A percentile compares a stretch with the other conserved stretches of the same genome.
Conservation (phyloP, 2,329 filamentous ascomycete species). For the Cladosporium sp. region DNA sequence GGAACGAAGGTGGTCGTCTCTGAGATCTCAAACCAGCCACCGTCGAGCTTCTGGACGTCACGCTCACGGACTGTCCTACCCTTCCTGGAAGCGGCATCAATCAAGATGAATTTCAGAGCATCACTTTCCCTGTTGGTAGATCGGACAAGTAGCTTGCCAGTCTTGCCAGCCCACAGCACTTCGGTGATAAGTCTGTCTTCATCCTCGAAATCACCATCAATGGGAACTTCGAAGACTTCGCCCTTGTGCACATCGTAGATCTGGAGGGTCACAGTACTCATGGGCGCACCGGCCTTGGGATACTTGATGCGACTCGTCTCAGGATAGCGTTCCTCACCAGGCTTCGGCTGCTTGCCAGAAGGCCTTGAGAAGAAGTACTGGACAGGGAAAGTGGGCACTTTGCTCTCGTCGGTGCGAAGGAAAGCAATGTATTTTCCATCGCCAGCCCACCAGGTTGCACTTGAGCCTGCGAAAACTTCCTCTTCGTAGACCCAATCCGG, state of each 20-base stretch:
- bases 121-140: conserved; percentile 95
- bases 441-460: conserved; percentile 92
- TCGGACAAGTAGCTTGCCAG: conserved; percentile 77
- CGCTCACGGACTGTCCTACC: conserved; percentile 78
- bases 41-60: conserved; percentile 82
- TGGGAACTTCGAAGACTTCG: conserved; percentile 77
- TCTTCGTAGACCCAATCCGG: conserved; percentile 97
- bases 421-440: conserved; percentile 90
- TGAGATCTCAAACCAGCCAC: conserved; percentile 95
- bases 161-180: conserved; percentile 80
- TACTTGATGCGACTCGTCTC: conserved; percentile 94
- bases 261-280: conserved; percentile 82
- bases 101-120: conserved; percentile 79
- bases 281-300: conserved; percentile 91
- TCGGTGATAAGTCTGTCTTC: conserved; percentile 89
- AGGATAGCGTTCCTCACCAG: conserved; percentile 84
- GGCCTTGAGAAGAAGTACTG: conserved; percentile 91
- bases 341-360: conserved; percentile 67
- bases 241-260: conserved; percentile 83
- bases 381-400: conserved; percentile 86
- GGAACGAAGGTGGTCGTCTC: conserved; percentile 85
- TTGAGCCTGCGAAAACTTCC: conserved; percentile 77
- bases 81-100: conserved; percentile 73
- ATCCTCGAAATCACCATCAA: conserved; percentile 75
- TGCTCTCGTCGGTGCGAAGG: conserved; percentile 88